These are phyloP conservation scores for Kluyveromyces marxianus DNA, from an alignment of 1,139 yeast species.

Conservation along the genomic window DNA sequence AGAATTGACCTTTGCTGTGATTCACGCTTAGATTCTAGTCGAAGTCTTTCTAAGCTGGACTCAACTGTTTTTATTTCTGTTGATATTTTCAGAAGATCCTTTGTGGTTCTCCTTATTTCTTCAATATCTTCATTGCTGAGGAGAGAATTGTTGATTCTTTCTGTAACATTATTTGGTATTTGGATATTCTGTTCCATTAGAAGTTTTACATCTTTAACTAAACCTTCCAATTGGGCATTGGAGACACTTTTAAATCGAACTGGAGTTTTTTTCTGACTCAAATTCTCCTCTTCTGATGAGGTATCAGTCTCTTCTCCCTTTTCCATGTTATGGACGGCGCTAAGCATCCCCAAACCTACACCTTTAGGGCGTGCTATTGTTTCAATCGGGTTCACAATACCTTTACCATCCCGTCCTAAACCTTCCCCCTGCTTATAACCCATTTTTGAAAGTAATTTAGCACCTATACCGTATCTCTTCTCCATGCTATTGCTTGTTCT, in stretches of 20 bases:
- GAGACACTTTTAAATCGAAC: conserved; percentile 7
- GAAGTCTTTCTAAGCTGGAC: neutral
- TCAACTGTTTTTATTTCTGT: neutral
- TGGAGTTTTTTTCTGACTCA: neutral
- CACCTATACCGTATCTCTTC: conserved; percentile 73
- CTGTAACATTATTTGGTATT: neutral
- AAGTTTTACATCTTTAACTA: neutral
- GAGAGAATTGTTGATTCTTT: neutral
- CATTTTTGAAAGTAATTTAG: conserved; percentile 70
- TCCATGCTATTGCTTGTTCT: conserved; percentile 12
- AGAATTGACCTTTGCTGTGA: neutral
- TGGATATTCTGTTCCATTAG: neutral
- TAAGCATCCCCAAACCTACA: conserved; percentile 57
- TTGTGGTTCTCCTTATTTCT: neutral
- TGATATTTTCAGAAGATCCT: neutral
- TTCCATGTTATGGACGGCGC: conserved; percentile 12
- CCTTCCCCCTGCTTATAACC: conserved; percentile 84
- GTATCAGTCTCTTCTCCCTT: conserved; percentile 5
- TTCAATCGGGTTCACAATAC: conserved; percentile 73
- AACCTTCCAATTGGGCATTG: neutral
- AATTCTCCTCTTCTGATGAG: conserved; percentile 2
- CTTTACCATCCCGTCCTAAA: conserved; percentile 61
- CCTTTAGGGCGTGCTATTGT: conserved; percentile 60
- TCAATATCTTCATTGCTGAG: neutral
- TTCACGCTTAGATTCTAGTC: neutral